phyloP scores from a whole-genome alignment of 2,329 filamentous ascomycete genomes.

The Clarireedia hainanense region DNA sequence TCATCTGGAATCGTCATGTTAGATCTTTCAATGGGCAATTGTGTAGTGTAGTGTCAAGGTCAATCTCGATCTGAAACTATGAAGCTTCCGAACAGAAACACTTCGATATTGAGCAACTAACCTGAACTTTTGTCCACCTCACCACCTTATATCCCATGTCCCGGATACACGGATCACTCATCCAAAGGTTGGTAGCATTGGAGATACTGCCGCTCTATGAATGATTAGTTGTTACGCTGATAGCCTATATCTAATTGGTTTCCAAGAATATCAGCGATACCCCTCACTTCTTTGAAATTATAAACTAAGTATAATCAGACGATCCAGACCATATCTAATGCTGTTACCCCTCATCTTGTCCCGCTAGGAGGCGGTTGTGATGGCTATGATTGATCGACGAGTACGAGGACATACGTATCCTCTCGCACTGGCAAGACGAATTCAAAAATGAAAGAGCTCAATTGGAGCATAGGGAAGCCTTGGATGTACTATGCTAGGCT shows the following conservation, averaged over 20 bases:
- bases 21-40: no score
- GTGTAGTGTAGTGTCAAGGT: no score
- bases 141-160: background rate
- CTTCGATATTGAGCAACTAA: background rate
- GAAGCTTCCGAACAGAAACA: background rate
- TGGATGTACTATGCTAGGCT: background rate
- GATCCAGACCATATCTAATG: background rate
- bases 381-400: slow-evolving; percentile 1
- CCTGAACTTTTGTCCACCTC: background rate
- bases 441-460: background rate
- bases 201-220: background rate
- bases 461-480: background rate
- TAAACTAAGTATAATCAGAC: background rate
- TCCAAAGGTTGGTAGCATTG: background rate
- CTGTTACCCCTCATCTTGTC: slow-evolving; percentile 7
- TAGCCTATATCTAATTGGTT: background rate
- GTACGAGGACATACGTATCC: background rate
- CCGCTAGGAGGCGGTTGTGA: background rate
- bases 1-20: slow-evolving; percentile 30
- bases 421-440: background rate
- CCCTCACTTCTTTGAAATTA: background rate
- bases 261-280: background rate
- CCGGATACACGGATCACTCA: background rate
- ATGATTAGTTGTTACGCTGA: background rate
- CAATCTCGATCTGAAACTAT: background rate